A percentile compares a stretch with the other conserved stretches of the same genome.
Conservation (phyloP, 345 rosid genomes). For the Mercurialis annua region DNA sequence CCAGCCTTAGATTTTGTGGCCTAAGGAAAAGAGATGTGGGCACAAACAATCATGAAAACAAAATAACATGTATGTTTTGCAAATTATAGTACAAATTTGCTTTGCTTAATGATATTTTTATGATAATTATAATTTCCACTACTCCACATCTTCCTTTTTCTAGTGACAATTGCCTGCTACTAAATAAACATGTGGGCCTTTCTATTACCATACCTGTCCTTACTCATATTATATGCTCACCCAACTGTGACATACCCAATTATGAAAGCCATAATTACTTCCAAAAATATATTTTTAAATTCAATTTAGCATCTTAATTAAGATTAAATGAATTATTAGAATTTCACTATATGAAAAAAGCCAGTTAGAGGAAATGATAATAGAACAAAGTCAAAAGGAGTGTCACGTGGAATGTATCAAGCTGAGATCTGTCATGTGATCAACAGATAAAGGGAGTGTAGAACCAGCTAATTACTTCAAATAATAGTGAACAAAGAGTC, state of each 20-base stretch:
- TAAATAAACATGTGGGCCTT: slow-evolving; percentile 32
- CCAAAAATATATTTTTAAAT: too few species aligned
- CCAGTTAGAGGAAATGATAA: neutral
- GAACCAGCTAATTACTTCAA: slow-evolving; percentile 24
- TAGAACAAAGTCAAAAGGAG: slow-evolving; percentile 5
- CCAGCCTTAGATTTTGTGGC: slow-evolving; percentile 5
- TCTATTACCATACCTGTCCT: neutral
- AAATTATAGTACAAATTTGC: neutral
- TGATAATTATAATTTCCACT: slow-evolving; percentile 8
- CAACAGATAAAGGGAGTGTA: slow-evolving; percentile 17
- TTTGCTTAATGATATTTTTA: neutral
- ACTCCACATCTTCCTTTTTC: neutral
- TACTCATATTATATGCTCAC: slow-evolving; percentile 1
- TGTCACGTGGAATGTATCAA: slow-evolving; percentile 28
- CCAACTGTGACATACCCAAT: slow-evolving; percentile 8
- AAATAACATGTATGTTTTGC: neutral
- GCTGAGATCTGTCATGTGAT: slow-evolving; percentile 27
- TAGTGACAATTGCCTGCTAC: slow-evolving; percentile 22
- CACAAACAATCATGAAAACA: neutral
- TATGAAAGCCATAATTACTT: slow-evolving; percentile 8
- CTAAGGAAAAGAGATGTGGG: neutral
- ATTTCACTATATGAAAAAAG: too few species aligned
- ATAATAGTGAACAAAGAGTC: too few species aligned
- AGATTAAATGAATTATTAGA: too few species aligned
- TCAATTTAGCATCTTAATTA: too few species aligned